A percentile compares a stretch with the other conserved stretches of the same genome.
Conservation (phyloP, 208 protist genomes). For the Borovskyia barvae region DNA sequence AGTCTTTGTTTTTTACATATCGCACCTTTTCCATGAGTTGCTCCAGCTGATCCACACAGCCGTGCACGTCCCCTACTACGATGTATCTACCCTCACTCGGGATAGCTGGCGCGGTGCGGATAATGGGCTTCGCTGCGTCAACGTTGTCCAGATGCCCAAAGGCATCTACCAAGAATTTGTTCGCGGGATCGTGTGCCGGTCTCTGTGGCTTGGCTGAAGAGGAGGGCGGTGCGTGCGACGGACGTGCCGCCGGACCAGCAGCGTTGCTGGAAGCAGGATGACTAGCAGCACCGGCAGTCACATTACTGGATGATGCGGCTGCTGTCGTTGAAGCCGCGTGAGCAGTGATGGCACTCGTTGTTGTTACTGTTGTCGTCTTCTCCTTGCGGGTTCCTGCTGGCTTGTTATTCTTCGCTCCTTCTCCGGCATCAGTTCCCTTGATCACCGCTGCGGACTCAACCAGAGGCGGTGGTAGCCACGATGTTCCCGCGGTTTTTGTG, state of each 20-base stretch:
- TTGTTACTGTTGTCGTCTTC: neutral
- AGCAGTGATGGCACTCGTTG: neutral
- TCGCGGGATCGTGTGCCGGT: slow-evolving; percentile 9
- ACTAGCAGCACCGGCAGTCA: neutral
- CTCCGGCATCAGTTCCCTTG: slow-evolving; percentile 9
- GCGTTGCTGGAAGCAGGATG: neutral
- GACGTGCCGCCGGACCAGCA: neutral
- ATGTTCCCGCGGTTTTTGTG: slow-evolving; percentile 6
- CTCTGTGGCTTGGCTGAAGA: neutral
- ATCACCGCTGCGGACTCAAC: slow-evolving; percentile 5
- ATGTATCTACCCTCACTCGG: slow-evolving; percentile 61
- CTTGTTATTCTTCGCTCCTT: neutral
- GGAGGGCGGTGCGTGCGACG: neutral
- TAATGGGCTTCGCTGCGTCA: slow-evolving; percentile 51
- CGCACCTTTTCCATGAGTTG: slow-evolving; percentile 78
- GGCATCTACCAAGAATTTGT: slow-evolving; percentile 26
- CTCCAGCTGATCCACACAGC: slow-evolving; percentile 80
- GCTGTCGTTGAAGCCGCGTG: neutral
- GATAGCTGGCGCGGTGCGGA: slow-evolving; percentile 56
- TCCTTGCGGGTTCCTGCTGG: neutral
- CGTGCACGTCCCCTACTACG: slow-evolving; percentile 90
- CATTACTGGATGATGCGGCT: too few relatives aligned
- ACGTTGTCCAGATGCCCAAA: slow-evolving; percentile 60
- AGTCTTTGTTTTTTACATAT: slow-evolving; percentile 69
- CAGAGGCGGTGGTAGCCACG: slow-evolving; percentile 12